Conservation (phyloP, 1,284 basidiomycete species). For the Stereum hirsutum region DNA sequence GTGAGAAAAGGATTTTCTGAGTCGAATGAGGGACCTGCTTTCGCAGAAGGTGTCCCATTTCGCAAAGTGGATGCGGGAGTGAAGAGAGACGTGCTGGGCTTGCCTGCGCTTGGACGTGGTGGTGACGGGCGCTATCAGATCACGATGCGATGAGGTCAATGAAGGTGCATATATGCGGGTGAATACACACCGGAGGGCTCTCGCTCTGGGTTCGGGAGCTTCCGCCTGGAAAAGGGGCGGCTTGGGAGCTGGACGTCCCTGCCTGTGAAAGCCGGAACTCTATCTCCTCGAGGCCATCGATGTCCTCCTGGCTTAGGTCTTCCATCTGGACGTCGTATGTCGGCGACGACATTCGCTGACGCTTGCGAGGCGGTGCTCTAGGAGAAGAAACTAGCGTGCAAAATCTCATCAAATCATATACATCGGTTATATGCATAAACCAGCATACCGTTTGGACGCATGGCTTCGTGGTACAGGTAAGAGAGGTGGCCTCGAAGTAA, state of each 20-base stretch:
- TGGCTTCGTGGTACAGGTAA: too few species aligned
- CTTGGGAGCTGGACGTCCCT: too few species aligned
- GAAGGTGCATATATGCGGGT: background rate
- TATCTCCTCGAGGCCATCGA: constrained; percentile 42
- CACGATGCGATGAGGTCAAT: too few species aligned
- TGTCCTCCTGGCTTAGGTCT: constrained; percentile 45
- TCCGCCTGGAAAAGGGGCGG: too few species aligned
- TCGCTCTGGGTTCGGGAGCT: too few species aligned
- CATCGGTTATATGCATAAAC: background rate
- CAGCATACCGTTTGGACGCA: too few species aligned
- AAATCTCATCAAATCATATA: background rate
- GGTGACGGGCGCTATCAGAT: too few species aligned
- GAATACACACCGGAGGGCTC: too few species aligned
- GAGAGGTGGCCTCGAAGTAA: too few species aligned
- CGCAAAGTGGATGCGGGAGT: constrained; percentile 1
- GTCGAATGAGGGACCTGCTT: background rate
- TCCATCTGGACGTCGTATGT: constrained; percentile 52
- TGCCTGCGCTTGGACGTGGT: too few species aligned
- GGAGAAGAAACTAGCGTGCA: constrained; percentile 2
- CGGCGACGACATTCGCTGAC: constrained; percentile 57
- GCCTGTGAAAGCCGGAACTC: constrained; percentile 30
- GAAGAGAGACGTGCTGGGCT: background rate
- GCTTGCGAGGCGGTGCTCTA: constrained; percentile 23
- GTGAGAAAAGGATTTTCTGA: constrained; percentile 5
- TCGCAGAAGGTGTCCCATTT: background rate